These are phyloP conservation scores for Isoetes taiwanensis DNA, from an alignment of 75 land plant genomes.

Conservation along the genomic window DNA sequence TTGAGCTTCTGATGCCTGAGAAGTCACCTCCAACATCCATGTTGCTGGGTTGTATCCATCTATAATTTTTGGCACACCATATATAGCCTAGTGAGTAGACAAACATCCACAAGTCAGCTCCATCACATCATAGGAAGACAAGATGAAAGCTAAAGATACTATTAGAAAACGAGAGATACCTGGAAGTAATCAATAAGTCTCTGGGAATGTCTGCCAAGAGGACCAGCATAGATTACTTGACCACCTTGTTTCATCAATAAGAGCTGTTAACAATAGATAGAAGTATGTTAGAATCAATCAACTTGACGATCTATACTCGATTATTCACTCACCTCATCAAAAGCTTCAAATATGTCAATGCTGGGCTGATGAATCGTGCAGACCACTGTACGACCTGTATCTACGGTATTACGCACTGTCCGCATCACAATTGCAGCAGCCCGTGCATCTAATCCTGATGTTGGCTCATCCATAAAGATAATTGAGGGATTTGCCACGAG, in stretches of 20 bases:
- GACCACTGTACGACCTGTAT: constrained; percentile 54
- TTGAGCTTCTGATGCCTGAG: constrained; percentile 16
- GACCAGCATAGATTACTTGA: constrained; percentile 1
- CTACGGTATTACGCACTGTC: constrained; percentile 49
- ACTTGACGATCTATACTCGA: neutral
- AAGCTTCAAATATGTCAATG: constrained; percentile 55
- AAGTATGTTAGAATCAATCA: neutral
- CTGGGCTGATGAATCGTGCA: constrained; percentile 72
- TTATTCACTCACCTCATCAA: constrained; percentile 33
- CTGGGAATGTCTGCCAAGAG: neutral
- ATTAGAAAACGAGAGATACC: neutral
- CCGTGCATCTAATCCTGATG: constrained; percentile 53
- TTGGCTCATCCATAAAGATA: constrained; percentile 61
- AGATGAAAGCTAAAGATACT: neutral
- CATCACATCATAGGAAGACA: neutral
- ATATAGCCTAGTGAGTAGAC: too few species aligned
- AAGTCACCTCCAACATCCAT: constrained; percentile 75
- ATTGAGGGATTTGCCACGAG: constrained; percentile 57
- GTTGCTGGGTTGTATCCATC: constrained; percentile 79
- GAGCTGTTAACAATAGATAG: neutral
- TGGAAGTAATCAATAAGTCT: neutral
- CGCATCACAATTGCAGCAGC: constrained; percentile 66
- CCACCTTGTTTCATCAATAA: constrained; percentile 2
- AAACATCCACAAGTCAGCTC: too few species aligned
- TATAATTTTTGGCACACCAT: constrained; percentile 27